Conservation (phyloP, 1,139 yeast genomes). For the Pichia sp. region DNA sequence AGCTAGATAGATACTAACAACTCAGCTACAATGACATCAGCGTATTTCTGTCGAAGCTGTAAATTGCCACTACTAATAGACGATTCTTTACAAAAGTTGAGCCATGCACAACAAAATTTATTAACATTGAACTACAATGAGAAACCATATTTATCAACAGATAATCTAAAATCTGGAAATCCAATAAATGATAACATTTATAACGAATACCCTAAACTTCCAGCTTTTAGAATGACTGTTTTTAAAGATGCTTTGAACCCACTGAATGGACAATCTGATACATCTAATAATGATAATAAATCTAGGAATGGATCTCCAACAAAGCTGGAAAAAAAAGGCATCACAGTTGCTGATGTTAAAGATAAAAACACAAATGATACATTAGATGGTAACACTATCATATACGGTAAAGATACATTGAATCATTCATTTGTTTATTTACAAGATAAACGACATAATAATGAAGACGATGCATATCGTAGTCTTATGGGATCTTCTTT, state of each 20-base stretch:
- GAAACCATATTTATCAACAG: neutral
- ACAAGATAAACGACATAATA: constrained; percentile 7
- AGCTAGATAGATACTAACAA: neutral
- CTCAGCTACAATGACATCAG: neutral
- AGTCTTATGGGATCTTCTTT: neutral
- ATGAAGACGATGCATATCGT: constrained; percentile 3
- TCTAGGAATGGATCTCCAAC: neutral
- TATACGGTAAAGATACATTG: neutral
- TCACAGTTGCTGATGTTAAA: neutral
- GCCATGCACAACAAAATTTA: constrained; percentile 47
- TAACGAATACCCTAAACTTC: constrained; percentile 22
- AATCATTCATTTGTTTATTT: constrained; percentile 10
- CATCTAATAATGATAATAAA: neutral
- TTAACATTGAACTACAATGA: constrained; percentile 29
- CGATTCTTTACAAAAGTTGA: constrained; percentile 44
- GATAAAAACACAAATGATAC: neutral
- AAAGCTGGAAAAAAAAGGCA: neutral
- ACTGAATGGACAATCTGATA: neutral
- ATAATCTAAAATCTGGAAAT: neutral
- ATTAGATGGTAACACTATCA: neutral
- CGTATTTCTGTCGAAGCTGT: constrained; percentile 50
- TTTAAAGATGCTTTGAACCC: constrained; percentile 26
- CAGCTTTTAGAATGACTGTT: constrained; percentile 25
- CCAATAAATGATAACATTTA: constrained; percentile 24
- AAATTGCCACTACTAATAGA: constrained; percentile 52